Evolutionary conservation across 2,329 filamentous ascomycete species (phyloP).

Genomic region (Gaeumannomyces sp.): DNA sequence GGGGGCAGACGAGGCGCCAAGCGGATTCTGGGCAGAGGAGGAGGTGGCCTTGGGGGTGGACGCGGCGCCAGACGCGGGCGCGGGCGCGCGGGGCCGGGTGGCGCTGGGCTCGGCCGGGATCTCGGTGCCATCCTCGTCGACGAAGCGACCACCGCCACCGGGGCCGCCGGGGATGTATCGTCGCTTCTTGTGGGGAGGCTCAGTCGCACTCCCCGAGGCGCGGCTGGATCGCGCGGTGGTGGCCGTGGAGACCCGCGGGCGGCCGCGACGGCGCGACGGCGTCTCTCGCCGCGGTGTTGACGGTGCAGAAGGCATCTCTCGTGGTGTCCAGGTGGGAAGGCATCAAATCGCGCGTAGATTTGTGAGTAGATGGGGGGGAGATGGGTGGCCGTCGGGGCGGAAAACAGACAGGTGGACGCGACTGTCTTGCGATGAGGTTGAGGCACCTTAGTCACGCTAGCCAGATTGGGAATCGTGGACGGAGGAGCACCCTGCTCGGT

Average conservation of each 20-base stretch:
- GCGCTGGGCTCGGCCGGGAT: conserved; percentile 46
- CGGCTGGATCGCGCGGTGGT: conserved; percentile 27
- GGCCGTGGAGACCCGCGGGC: conserved; percentile 29
- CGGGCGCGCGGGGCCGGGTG: conserved; percentile 45
- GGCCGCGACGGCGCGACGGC: conserved; percentile 40
- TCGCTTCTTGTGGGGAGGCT: conserved; percentile 63
- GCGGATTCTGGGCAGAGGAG: conserved; percentile 15
- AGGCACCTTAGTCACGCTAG: conserved; percentile 8
- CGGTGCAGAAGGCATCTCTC: conserved; percentile 5
- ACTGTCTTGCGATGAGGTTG: conserved; percentile 9
- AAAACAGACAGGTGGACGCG: conserved; percentile 9
- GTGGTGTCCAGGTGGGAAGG: conserved; percentile 1
- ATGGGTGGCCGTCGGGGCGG: conserved; percentile 1
- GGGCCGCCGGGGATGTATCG: conserved; percentile 82
- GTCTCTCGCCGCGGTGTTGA: conserved; percentile 15
- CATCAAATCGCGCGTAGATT: conserved; percentile 6
- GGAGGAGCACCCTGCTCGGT: not conserved
- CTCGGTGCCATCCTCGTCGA: conserved; percentile 64
- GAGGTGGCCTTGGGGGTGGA: conserved; percentile 1
- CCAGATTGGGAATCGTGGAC: not conserved
- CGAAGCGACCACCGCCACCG: conserved; percentile 77
- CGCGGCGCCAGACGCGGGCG: conserved; percentile 15
- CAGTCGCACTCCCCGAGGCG: conserved; percentile 35
- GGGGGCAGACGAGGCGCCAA: conserved; percentile 37
- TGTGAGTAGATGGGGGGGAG: not conserved